Conservation (phyloP, 768 basidiomycete species). For the Mycena amicta region DNA sequence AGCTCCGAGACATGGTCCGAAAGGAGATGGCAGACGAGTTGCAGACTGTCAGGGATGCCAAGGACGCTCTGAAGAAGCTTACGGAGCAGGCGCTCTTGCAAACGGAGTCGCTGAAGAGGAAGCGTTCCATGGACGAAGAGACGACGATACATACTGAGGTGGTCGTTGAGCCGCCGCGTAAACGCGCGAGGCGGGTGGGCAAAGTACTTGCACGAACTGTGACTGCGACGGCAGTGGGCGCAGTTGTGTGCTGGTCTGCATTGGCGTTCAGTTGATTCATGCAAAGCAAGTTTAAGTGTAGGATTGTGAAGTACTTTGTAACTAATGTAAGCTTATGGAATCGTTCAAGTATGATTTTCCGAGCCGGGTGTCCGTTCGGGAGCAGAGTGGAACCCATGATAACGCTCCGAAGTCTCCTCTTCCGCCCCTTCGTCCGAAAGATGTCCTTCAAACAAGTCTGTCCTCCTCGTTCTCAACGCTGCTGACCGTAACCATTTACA, state of each 20-base stretch:
- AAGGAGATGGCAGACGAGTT: constrained; percentile 50
- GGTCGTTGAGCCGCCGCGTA: constrained; percentile 33
- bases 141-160: constrained; percentile 41
- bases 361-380: constrained; percentile 2
- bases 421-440: neutral
- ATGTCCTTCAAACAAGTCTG: constrained; percentile 34
- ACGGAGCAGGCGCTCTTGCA: constrained; percentile 31
- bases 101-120: constrained; percentile 59
- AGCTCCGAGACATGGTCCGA: constrained; percentile 43
- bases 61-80: constrained; percentile 37
- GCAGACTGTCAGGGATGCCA: constrained; percentile 43
- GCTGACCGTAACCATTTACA: constrained; percentile 21
- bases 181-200: constrained; percentile 50
- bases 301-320: neutral
- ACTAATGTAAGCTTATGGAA: constrained; percentile 10
- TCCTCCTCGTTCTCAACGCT: constrained; percentile 13
- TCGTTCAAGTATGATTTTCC: neutral
- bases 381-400: neutral
- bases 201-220: constrained; percentile 57
- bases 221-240: constrained; percentile 65
- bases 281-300: constrained; percentile 4
- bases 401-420: neutral
- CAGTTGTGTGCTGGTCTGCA: constrained; percentile 73
- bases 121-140: constrained; percentile 49
- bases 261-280: constrained; percentile 57